Percentiles rank a stretch among this genome's conserved stretches.
These are phyloP conservation scores for Panicum virgatum DNA, from an alignment of 202 grass and related monocot species.

Conservation along the genomic window DNA sequence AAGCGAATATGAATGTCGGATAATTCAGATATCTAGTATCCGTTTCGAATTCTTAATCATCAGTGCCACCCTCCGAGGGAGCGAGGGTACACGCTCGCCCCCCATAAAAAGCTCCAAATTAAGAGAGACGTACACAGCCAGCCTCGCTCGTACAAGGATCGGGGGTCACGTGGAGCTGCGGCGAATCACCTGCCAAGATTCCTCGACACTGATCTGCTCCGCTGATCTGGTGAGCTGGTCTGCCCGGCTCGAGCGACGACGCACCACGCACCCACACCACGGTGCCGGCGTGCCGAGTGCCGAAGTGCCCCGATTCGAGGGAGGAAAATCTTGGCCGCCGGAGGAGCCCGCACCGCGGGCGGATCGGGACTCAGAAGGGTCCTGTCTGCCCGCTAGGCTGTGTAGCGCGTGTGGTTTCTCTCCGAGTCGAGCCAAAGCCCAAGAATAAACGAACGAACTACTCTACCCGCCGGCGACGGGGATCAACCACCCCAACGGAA, in stretches of 20 bases:
- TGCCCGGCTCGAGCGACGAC: not conserved
- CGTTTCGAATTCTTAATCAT: no score
- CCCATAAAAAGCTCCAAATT: not conserved
- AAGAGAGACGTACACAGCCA: no score
- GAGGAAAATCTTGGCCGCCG: not conserved
- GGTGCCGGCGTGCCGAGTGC: no score
- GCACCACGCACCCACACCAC: slow-evolving; percentile 15
- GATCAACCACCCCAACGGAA: not conserved
- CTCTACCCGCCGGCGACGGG: no score
- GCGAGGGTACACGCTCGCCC: not conserved
- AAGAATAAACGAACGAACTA: not conserved
- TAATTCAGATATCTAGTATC: no score
- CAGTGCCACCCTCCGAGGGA: no score
- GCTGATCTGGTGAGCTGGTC: not conserved
- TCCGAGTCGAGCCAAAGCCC: not conserved
- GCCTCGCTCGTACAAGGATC: not conserved
- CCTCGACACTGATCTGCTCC: not conserved
- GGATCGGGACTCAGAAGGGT: no score
- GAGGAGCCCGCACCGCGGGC: not conserved
- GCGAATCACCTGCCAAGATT: slow-evolving; percentile 22
- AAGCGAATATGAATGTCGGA: no score
- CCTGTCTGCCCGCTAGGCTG: not conserved
- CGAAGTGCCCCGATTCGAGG: no score
- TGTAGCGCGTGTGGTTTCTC: not conserved
- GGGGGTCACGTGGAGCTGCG: not conserved